A percentile compares a stretch with the other conserved stretches of the same genome.
Evolutionary conservation across 225 moss, liverwort and hornwort genomes (phyloP).

Genomic region (Pseudisothecium myosuroides): DNA sequence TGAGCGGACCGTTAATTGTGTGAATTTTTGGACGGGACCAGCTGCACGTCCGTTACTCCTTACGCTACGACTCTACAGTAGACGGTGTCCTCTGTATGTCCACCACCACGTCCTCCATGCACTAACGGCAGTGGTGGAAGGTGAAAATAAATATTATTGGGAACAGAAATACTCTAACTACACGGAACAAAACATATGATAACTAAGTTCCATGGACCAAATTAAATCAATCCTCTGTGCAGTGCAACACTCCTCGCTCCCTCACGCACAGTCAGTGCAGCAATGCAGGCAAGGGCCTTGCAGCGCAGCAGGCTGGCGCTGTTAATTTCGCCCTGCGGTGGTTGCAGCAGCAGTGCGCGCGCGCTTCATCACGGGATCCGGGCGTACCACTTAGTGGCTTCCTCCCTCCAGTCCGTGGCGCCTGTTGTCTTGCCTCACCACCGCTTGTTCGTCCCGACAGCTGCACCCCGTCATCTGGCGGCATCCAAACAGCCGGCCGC

Average conservation of each 20-base stretch:
- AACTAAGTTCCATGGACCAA: not conserved
- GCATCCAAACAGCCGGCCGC: not conserved
- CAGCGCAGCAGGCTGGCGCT: constrained; percentile 5
- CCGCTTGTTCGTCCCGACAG: constrained; percentile 24
- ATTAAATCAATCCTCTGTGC: not conserved
- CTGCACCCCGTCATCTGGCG: constrained; percentile 9
- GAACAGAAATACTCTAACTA: too few species aligned
- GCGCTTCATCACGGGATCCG: constrained; percentile 24
- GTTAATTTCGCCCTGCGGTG: constrained; percentile 14
- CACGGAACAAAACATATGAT: not conserved
- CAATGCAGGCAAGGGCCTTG: constrained; percentile 14
- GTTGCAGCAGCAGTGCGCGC: constrained; percentile 32
- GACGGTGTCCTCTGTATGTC: not conserved
- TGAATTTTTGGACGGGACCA: not conserved
- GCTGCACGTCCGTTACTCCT: constrained; percentile 21
- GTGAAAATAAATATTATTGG: not conserved
- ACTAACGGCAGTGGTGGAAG: not conserved
- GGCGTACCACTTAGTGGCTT: not conserved
- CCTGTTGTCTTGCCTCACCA: constrained; percentile 27
- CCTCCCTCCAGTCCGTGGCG: constrained; percentile 2
- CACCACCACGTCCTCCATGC: not conserved
- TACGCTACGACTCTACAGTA: constrained; percentile 1
- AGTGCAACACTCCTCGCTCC: not conserved
- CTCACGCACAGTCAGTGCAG: not conserved
- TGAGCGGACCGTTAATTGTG: constrained; percentile 22